Base-by-base conservation (phyloP, 495 filamentous ascomycete species). In the Podospora pseudocomata region DNA sequence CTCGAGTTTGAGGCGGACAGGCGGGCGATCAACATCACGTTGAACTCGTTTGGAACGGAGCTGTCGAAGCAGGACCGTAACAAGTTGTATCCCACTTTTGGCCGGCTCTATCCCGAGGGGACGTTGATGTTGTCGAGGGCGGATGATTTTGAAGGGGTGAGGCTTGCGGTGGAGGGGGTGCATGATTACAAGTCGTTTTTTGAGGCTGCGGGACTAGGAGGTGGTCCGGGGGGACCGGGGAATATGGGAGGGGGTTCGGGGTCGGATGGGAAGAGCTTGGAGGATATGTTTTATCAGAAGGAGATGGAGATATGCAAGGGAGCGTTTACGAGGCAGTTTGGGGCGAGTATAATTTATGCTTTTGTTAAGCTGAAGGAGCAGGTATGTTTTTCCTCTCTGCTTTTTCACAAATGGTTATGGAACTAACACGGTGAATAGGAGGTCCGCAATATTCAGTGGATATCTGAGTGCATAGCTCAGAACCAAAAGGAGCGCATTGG, bases 361-460 rank as follows among this genome's bases (percentile, higher is more conserved):
- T 99, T 96, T 96, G 92, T 99, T 63, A 97, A 97, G 83, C 79
- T 99, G 72, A 88, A 92, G 78, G 95, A 99, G 78, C 95, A 99
- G 89, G 94, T 97, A 82, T 79, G 89, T 75, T 55, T 20, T 11
- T n/a, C 32, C 62, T 67, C 23, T 23, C 1, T 23, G 23, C 23
- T 23, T 23, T 23, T 23, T 23, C 23, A 23, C 1, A 23, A 23
- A 23, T 23, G 23, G 23, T 23, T 23, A 23, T 23, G 23, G 23
- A 23, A 23, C 53, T 63, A 58, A 71, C 54, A 44, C 23, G 13
- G n/a, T 20, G 28, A 20, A 18, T 68, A 97, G 95, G 95, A 99
- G 90, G 96, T 98, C 77, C 91, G 95, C 54, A 99, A 99, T 75
- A 95, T 99, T 74, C 98, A 94, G 60, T 99, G 95, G 95, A 99